Evolutionary conservation across 495 filamentous ascomycete species (phyloP), one percentile per base, ranked within the genome.

Genomic region (Aspergillus campestris): DNA sequence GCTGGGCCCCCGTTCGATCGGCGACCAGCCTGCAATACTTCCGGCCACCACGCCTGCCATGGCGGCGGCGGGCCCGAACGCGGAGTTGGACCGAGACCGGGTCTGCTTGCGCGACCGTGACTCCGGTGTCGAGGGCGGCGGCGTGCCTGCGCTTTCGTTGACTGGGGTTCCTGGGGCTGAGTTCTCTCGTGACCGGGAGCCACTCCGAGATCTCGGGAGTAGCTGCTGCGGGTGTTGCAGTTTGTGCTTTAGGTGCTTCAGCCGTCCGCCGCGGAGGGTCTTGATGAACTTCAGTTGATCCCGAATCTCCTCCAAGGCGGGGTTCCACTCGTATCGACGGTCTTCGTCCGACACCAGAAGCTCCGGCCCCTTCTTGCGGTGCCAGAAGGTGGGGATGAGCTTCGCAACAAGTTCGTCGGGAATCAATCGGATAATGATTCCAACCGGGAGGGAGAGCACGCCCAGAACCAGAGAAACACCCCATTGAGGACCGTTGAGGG

Each of bases 11-110:
- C 77, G 70, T 44, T 89, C 87, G 44, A 92, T 85, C 0, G 89
- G 89, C 39, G 88, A 94, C 88, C 87, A 94, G 34, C 87, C 87
- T 31, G 79, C 87, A 39, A 95, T 81, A 64, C 83, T 84, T 41
- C 87, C 88, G 31, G 89, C 89, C 45, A 95, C 81, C 39, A 95
- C 80, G 49, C 89, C 89, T 18, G 89, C 83, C 87, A 75, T 73
- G 31, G 89, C 87, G 29, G 86, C 81, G 5, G 87, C 85, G 2
- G 87, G 86, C 8, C 86, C 88, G 38, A 94, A 77, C 2, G 84
- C 81, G 0, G 87, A 94, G 64, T 89, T 94, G 5, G 88, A 94
- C 13, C 89, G 81, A 31, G 89, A 95, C 45, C 89, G 79, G 30
- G 75, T 81, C 50, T 79, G 83, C 42, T 74, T 75, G 27, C 86